These are phyloP conservation scores for Fraxinus platypoda DNA, from an alignment of 305 asterid species.

Conservation along the genomic window DNA sequence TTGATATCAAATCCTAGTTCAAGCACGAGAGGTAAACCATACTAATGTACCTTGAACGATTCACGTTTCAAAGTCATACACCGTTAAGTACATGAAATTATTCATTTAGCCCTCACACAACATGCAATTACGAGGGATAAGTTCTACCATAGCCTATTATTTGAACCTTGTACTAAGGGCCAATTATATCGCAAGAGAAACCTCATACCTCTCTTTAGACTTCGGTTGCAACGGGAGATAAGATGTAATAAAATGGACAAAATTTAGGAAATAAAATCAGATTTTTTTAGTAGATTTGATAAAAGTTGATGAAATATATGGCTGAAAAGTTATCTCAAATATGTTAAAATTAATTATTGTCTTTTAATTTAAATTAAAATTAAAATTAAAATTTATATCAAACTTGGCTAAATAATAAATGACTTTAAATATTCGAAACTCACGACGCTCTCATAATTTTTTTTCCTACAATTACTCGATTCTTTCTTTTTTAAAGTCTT, in stretches of 20 bases:
- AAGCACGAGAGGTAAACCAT: neutral
- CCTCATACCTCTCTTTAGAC: neutral
- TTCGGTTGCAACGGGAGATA: neutral
- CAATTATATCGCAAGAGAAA: neutral
- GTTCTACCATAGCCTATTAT: neutral
- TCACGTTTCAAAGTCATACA: neutral
- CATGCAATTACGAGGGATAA: neutral
- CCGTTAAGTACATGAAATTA: neutral
- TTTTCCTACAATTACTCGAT: neutral
- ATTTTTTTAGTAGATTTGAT: too few relatives aligned
- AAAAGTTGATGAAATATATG: too few relatives aligned
- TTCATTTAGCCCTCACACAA: neutral
- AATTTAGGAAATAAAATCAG: too few relatives aligned
- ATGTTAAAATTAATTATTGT: too few relatives aligned
- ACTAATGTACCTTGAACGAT: neutral
- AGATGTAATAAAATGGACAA: neutral
- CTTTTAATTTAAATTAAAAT: too few relatives aligned
- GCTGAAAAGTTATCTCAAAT: too few relatives aligned
- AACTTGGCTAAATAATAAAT: too few relatives aligned
- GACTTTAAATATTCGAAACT: neutral
- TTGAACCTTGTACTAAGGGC: neutral
- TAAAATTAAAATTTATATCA: too few relatives aligned
- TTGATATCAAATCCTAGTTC: neutral
- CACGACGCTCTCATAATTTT: neutral
- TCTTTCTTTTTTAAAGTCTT: constrained; percentile 39